Conservation (phyloP, 202 grass and related monocot genomes). For the Panicum virgatum region DNA sequence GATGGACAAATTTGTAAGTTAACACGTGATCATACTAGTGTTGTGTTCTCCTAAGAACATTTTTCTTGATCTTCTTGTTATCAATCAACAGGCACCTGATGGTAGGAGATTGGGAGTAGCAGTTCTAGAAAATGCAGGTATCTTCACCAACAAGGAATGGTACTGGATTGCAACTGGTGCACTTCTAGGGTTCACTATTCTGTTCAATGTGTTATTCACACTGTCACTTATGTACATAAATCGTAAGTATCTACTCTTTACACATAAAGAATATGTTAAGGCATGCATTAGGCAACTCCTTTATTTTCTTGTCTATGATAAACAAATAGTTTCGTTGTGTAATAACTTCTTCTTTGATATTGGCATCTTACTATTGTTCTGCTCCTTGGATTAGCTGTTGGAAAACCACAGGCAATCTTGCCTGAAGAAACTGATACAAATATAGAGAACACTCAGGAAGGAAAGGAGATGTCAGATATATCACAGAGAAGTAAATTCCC, state of each 20-base stretch:
- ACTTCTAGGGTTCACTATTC: conserved; percentile 70
- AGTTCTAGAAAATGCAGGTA: conserved; percentile 73
- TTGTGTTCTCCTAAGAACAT: conserved; percentile 6
- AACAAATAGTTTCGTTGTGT: conserved; percentile 16
- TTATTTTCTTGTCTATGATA: conserved; percentile 11
- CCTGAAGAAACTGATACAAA: conserved; percentile 60
- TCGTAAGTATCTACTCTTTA: conserved; percentile 61
- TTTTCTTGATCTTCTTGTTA: conserved; percentile 38
- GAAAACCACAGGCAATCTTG: conserved; percentile 64
- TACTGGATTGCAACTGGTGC: conserved; percentile 86
- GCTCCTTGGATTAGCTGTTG: conserved; percentile 49
- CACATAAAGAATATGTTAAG: conserved; percentile 12
- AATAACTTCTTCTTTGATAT: conserved; percentile 7
- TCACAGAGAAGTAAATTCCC: conserved; percentile 22
- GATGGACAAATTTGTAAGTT: conserved; percentile 67
- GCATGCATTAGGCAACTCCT: conserved; percentile 6
- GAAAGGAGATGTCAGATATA: conserved; percentile 30
- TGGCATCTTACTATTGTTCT: conserved; percentile 22
- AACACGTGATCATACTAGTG: not conserved
- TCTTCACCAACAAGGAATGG: conserved; percentile 64
- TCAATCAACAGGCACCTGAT: conserved; percentile 57
- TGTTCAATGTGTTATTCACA: conserved; percentile 85
- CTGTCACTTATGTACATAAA: conserved; percentile 69
- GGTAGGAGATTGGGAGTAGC: conserved; percentile 74
- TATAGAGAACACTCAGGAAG: conserved; percentile 24